These are phyloP conservation scores for Suillus americanus DNA, from an alignment of 768 basidiomycete species.

Conservation along the genomic window DNA sequence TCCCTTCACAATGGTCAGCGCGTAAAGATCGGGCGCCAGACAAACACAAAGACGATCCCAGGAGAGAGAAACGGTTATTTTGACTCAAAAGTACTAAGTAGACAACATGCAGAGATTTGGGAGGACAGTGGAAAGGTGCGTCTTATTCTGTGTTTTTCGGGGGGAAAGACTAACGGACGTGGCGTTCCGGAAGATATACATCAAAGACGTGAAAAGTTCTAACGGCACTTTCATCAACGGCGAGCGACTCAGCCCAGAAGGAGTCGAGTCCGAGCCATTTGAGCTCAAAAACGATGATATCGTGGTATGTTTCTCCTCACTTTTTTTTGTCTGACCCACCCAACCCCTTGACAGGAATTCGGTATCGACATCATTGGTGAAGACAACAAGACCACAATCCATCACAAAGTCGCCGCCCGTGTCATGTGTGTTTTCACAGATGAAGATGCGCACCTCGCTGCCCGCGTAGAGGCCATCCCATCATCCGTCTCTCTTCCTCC, in stretches of 20 bases:
- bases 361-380: constrained; percentile 99
- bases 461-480: constrained; percentile 68
- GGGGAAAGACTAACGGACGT: constrained; percentile 12
- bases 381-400: constrained; percentile 96
- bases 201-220: constrained; percentile 97
- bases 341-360: constrained; percentile 69
- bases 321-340: constrained; percentile 8
- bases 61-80: constrained; percentile 95
- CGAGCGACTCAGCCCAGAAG: constrained; percentile 86
- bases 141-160: constrained; percentile 6
- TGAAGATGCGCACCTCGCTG: constrained; percentile 78
- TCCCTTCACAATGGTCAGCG: constrained; percentile 63
- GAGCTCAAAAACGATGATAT: constrained; percentile 95
- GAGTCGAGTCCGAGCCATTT: constrained; percentile 87
- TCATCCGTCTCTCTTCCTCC: constrained; percentile 31
- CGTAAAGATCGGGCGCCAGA: constrained; percentile 93
- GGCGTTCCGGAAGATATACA: constrained; percentile 68
- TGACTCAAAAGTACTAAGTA: constrained; percentile 90
- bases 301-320: constrained; percentile 62
- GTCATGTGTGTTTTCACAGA: constrained; percentile 86
- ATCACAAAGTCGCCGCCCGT: constrained; percentile 97
- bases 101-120: constrained; percentile 99
- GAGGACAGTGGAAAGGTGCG: constrained; percentile 84
- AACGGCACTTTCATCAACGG: constrained; percentile 99
- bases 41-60: constrained; percentile 92